phyloP scores from a whole-genome alignment of 148 eudicot genomes.

The Nyssa sinensis region DNA sequence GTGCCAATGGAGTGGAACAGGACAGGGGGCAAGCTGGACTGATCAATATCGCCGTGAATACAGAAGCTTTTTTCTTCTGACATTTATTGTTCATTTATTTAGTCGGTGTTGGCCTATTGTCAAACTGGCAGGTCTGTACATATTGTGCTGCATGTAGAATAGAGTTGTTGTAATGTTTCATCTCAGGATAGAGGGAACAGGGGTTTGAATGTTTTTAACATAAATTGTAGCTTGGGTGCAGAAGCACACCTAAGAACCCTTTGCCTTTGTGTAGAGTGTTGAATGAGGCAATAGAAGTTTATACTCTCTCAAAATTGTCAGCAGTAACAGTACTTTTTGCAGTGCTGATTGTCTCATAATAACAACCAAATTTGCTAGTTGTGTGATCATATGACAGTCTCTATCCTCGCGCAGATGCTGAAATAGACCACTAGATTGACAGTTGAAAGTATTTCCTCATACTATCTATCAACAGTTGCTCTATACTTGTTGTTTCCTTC shows the following conservation, averaged over 20 bases:
- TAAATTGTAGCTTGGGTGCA: slow-evolving; percentile 26
- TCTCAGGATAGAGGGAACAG: slow-evolving; percentile 1
- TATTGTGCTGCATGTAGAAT: slow-evolving; percentile 27
- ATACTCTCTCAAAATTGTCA: slow-evolving; percentile 7
- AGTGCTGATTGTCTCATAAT: too few relatives aligned
- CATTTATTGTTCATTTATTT: slow-evolving; percentile 19
- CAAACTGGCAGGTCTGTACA: slow-evolving; percentile 33
- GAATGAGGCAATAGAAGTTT: slow-evolving; percentile 25
- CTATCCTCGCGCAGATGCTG: too few relatives aligned
- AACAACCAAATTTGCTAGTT: too few relatives aligned
- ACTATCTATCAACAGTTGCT: too few relatives aligned
- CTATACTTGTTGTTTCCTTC: too few relatives aligned
- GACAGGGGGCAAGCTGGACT: slow-evolving; percentile 37
- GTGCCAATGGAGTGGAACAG: slow-evolving; percentile 49
- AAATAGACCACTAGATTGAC: too few relatives aligned
- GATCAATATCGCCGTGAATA: background rate
- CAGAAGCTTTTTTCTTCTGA: slow-evolving; percentile 10
- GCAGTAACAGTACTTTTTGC: too few relatives aligned
- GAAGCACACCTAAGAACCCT: slow-evolving; percentile 20
- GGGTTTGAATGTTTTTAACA: slow-evolving; percentile 23
- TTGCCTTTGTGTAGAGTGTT: slow-evolving; percentile 52
- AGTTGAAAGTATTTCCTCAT: too few relatives aligned
- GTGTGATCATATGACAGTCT: too few relatives aligned
- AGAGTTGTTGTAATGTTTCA: slow-evolving; percentile 11
- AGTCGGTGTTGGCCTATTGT: slow-evolving; percentile 7